Evolutionary conservation across 2,329 filamentous ascomycete species (phyloP).

Genomic region (Phoma sp.): DNA sequence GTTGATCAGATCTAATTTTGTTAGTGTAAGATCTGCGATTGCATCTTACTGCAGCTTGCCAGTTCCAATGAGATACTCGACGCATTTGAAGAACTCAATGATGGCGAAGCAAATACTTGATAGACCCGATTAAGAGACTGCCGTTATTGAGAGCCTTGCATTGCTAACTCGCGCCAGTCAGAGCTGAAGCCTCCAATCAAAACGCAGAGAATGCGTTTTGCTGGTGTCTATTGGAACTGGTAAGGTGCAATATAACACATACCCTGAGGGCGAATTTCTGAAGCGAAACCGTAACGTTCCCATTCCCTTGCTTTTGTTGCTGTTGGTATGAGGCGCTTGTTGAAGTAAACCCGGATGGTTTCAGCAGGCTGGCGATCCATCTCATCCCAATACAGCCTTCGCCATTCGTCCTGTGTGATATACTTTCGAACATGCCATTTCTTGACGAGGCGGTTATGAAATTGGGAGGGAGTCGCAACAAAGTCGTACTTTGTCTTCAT

Average conservation of each 20-base stretch:
- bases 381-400: background rate
- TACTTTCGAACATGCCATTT: constrained; percentile 12
- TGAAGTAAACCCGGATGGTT: background rate
- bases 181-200: too few species aligned
- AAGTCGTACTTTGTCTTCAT: constrained; percentile 1
- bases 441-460: constrained; percentile 2
- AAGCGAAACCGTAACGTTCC: constrained; percentile 1
- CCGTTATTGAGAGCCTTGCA: too few species aligned
- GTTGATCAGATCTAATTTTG: background rate
- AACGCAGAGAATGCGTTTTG: too few species aligned
- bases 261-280: background rate
- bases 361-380: background rate
- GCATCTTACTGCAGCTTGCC: background rate
- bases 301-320: constrained; percentile 10
- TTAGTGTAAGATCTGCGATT: background rate
- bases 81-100: too few species aligned
- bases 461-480: constrained; percentile 1
- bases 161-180: too few species aligned
- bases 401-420: constrained; percentile 9
- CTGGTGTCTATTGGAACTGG: too few species aligned
- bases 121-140: too few species aligned
- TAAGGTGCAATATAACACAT: too few species aligned
- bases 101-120: too few species aligned
- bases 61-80: too few species aligned
- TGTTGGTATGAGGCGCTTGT: background rate